These are phyloP conservation scores for Avena insularis DNA, from an alignment of 176 grass and related monocot genomes.

Conservation along the genomic window DNA sequence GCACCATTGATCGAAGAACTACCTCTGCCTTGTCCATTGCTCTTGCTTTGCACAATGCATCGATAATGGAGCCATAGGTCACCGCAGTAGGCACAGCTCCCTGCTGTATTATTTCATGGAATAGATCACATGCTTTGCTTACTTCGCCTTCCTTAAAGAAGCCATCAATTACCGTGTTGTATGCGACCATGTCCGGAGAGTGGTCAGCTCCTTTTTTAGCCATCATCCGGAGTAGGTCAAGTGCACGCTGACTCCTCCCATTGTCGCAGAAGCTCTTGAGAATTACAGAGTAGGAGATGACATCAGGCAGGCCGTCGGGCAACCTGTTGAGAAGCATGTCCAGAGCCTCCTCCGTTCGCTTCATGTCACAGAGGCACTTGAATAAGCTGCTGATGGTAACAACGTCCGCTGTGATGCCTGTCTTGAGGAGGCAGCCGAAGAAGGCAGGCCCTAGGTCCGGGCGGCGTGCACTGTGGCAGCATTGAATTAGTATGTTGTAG, in stretches of 20 bases:
- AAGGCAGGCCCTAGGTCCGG: background rate
- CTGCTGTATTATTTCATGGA: background rate
- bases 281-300: background rate
- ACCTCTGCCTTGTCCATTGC: conserved; percentile 3
- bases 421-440: background rate
- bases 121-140: background rate
- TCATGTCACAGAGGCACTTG: conserved; percentile 12
- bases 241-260: background rate
- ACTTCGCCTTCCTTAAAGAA: background rate
- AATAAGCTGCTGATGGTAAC: background rate
- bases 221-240: background rate
- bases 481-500: background rate
- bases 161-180: background rate
- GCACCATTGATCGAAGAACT: background rate
- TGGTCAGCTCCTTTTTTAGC: background rate
- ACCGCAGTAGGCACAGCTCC: background rate
- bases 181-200: background rate
- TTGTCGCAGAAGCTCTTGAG: background rate
- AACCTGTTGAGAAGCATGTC: background rate
- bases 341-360: background rate
- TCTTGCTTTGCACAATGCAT: background rate
- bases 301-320: background rate
- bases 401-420: too few relatives aligned
- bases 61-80: background rate
- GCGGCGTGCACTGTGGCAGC: background rate